A percentile compares a stretch with the other conserved stretches of the same genome.
Conservation (phyloP, 257 asterid species). For the Nicotiana attenuata region DNA sequence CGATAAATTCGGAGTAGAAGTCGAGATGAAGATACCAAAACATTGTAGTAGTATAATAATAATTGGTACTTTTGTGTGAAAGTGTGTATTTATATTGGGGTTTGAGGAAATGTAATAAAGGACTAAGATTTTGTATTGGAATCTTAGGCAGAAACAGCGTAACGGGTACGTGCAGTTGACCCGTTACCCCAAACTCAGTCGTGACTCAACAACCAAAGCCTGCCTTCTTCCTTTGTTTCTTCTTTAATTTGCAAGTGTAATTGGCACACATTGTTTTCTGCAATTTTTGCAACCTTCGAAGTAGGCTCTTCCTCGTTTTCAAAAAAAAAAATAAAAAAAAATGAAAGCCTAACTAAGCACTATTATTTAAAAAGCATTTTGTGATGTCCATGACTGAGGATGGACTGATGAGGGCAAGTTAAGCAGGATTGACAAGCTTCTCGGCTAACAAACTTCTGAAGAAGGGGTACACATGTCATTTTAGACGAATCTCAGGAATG, state of each 20-base stretch:
- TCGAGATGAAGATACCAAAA: conserved; percentile 10
- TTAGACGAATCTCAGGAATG: too few species aligned
- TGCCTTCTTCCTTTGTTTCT: neutral
- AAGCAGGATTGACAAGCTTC: too few species aligned
- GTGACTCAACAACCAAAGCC: conserved; percentile 10
- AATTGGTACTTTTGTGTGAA: neutral
- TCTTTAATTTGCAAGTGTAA: neutral
- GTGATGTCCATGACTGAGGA: too few species aligned
- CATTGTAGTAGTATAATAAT: neutral
- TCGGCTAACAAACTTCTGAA: too few species aligned
- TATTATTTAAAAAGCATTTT: too few species aligned
- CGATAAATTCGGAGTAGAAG: neutral
- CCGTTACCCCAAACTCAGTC: conserved; percentile 5
- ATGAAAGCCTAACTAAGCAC: too few species aligned
- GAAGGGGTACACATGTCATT: too few species aligned
- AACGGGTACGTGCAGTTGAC: conserved; percentile 40
- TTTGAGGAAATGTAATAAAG: neutral
- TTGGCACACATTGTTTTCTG: conserved; percentile 5
- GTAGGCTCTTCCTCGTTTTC: neutral
- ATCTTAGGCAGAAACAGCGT: conserved; percentile 33
- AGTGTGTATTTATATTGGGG: neutral
- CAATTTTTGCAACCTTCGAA: neutral
- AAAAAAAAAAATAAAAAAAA: too few species aligned
- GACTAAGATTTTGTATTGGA: conserved; percentile 15
- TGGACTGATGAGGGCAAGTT: too few species aligned